phyloP scores from a whole-genome alignment of 1,139 yeast species.

The Blastobotrys ciferrii region DNA sequence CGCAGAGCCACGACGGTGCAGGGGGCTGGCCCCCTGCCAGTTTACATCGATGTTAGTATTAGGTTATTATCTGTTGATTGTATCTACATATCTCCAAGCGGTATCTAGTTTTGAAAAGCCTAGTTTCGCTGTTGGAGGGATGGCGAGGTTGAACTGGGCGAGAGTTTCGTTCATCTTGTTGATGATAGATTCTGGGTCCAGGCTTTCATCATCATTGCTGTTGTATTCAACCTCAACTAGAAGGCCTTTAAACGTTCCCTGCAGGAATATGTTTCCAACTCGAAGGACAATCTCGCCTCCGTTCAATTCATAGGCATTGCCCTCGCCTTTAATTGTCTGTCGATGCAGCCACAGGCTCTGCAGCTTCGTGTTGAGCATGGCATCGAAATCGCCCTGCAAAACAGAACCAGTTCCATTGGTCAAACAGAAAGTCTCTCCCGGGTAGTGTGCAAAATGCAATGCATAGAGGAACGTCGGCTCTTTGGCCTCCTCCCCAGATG shows the following conservation, averaged over 20 bases:
- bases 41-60: constrained; percentile 2
- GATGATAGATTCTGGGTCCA: constrained; percentile 10
- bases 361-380: constrained; percentile 47
- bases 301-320: constrained; percentile 51
- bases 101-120: constrained; percentile 14
- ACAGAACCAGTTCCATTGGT: constrained; percentile 41
- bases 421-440: constrained; percentile 51
- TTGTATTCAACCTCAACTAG: constrained; percentile 52
- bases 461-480: constrained; percentile 49
- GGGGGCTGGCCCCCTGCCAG: too few species aligned
- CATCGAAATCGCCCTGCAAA: constrained; percentile 35
- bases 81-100: constrained; percentile 28
- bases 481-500: constrained; percentile 17
- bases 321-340: constrained; percentile 76
- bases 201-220: constrained; percentile 10
- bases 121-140: constrained; percentile 8
- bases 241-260: constrained; percentile 72
- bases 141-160: constrained; percentile 16
- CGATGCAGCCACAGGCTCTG: constrained; percentile 71
- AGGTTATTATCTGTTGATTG: constrained; percentile 9
- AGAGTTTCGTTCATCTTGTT: constrained; percentile 20
- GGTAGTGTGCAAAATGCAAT: constrained; percentile 53
- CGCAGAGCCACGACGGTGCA: too few species aligned
- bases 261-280: constrained; percentile 69
- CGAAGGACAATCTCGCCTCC: constrained; percentile 43